Percentiles rank a stretch among this genome's conserved stretches.
These are phyloP conservation scores for Colletotrichum sp. DNA, from an alignment of 2,329 filamentous ascomycete species.

Conservation along the genomic window DNA sequence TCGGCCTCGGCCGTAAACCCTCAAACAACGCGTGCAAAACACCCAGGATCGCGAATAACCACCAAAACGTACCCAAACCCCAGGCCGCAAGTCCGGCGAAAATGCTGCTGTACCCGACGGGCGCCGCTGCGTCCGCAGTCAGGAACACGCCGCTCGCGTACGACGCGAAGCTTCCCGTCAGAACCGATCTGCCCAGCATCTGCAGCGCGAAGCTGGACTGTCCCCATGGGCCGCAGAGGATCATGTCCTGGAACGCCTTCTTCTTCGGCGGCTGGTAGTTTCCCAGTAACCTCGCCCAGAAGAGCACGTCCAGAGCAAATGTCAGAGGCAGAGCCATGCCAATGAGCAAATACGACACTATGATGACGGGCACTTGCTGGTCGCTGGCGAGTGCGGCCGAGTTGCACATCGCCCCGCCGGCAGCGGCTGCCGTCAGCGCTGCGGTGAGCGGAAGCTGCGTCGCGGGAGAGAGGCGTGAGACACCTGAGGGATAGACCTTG, in stretches of 20 bases:
- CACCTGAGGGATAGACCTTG: slow-evolving; percentile 37
- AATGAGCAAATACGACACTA: slow-evolving; percentile 43
- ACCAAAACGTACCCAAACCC: slow-evolving; percentile 46
- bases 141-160: slow-evolving; percentile 37
- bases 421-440: slow-evolving; percentile 42
- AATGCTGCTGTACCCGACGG: slow-evolving; percentile 36
- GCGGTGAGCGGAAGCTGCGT: slow-evolving; percentile 42
- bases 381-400: slow-evolving; percentile 27
- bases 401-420: slow-evolving; percentile 37
- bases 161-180: slow-evolving; percentile 28
- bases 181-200: slow-evolving; percentile 36
- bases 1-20: slow-evolving; percentile 22
- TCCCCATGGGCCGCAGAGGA: slow-evolving; percentile 42
- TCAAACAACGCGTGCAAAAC: slow-evolving; percentile 26
- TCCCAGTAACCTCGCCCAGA: slow-evolving; percentile 29
- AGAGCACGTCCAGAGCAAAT: slow-evolving; percentile 33
- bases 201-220: slow-evolving; percentile 44
- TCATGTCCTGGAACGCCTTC: slow-evolving; percentile 41
- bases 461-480: slow-evolving; percentile 35
- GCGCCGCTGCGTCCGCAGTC: slow-evolving; percentile 31
- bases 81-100: slow-evolving; percentile 41
- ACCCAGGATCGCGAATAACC: slow-evolving; percentile 40
- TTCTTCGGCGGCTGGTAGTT: slow-evolving; percentile 29
- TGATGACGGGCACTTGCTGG: slow-evolving; percentile 40
- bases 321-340: slow-evolving; percentile 37